Base-by-base conservation (phyloP, 805 yeast species). In the Nakazawaea wyomingensis region DNA sequence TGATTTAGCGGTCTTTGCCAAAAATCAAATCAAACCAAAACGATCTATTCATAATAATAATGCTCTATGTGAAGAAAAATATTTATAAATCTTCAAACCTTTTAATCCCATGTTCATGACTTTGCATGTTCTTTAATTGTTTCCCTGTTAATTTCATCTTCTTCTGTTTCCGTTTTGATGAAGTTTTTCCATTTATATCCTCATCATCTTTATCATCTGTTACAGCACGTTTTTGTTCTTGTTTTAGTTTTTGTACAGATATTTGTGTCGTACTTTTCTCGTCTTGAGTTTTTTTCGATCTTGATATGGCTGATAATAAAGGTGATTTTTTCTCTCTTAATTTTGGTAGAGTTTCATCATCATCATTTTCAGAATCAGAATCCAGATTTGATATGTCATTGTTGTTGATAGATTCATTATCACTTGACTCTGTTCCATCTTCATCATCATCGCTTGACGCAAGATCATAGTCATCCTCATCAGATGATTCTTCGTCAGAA, bases 91-190 rank as follows among this genome's bases (percentile, higher is more conserved):
- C 27, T 24, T 80, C 88, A 53, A 83, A 83, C 50, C 65, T 76
- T 33, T 72, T 66, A 41, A 82, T 81, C 0, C 87, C 87, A 49
- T 80, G 85, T 44, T 76, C 81, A 41, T 74, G 78, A 26, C 68
- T 68, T 36, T 72, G 79, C 45, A 65, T 48, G 41, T 74, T 76
- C 35, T 64, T 61, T 34, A 73, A 50, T 48, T 74, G 79, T 47
- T 74, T 74, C 13, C 72, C 60, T 4, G 68, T 54, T 40, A 69
- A 45, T 45, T 61, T 61, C 29, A 54, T 53, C 45, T 63, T 61
- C 49, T 68, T 67, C 41, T 29, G 27, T 29, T 29, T 63, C 58
- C 43, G 62, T 64, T 37, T 56, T 55, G 46, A 22, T 31, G 50
- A 21, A 20, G 14, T 38, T 16, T 19, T 45, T 46, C 21, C 43